phyloP scores from a whole-genome alignment of 352 stramenopile species.

The Peronospora destructor region DNA sequence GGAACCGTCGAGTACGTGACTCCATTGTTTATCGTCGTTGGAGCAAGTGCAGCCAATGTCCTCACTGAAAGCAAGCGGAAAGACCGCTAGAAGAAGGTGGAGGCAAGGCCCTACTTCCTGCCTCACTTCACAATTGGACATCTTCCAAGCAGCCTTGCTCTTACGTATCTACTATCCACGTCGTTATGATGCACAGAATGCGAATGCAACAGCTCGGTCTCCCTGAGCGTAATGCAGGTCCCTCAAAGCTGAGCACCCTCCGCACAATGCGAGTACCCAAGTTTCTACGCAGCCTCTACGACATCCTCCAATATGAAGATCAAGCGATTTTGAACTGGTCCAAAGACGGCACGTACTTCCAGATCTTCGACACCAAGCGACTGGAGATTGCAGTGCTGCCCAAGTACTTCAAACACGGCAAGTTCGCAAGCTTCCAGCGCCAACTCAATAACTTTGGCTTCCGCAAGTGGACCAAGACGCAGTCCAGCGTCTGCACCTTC shows the following conservation, averaged over 20 bases:
- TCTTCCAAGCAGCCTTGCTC: conserved; percentile 9
- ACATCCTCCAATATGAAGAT: conserved; percentile 72
- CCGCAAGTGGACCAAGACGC: conserved; percentile 81
- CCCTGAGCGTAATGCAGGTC: conserved; percentile 7
- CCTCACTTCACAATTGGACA: conserved; percentile 28
- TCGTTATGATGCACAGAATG: conserved; percentile 26
- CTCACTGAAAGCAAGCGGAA: conserved; percentile 14
- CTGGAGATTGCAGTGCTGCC: conserved; percentile 75
- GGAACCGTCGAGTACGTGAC: conserved; percentile 6
- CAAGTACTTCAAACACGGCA: conserved; percentile 92
- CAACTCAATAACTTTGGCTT: conserved; percentile 93
- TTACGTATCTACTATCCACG: neutral
- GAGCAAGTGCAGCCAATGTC: conserved; percentile 5
- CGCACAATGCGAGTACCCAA: conserved; percentile 53
- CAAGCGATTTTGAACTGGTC: conserved; percentile 63
- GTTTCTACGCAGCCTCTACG: conserved; percentile 73
- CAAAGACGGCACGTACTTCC: conserved; percentile 56
- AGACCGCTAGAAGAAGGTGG: conserved; percentile 3
- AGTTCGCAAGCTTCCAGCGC: conserved; percentile 88
- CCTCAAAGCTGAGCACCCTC: conserved; percentile 20
- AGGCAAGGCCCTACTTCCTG: neutral
- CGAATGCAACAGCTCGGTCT: conserved; percentile 19
- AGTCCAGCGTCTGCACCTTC: conserved; percentile 74
- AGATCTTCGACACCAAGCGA: conserved; percentile 56
- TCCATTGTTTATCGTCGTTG: conserved; percentile 3